Percentiles rank a stretch among this genome's conserved stretches.
These are phyloP conservation scores for Oehlia diaphana DNA, from an alignment of 192 early-diverging fungal species.

Conservation along the genomic window DNA sequence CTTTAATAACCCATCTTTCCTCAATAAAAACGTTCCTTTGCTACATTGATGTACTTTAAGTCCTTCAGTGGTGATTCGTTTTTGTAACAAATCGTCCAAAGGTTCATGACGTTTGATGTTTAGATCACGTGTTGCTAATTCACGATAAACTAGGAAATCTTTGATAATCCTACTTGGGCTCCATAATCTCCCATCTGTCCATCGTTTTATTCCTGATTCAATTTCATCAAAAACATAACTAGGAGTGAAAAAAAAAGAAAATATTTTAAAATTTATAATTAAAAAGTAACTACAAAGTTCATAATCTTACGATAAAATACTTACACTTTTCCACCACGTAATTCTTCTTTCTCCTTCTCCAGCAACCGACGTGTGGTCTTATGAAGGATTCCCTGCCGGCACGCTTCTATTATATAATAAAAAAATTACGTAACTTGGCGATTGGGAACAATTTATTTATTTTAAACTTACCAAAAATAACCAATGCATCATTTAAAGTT, in stretches of 20 bases:
- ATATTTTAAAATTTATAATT: too few relatives aligned
- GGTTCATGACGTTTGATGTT: neutral
- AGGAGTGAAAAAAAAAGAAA: neutral
- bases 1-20: conserved; percentile 2
- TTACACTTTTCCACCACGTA: conserved; percentile 21
- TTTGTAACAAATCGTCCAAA: neutral
- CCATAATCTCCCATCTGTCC: conserved; percentile 18
- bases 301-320: neutral
- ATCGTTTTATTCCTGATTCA: conserved; percentile 10
- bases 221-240: conserved; percentile 12
- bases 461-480: neutral
- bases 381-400: neutral
- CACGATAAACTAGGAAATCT: conserved; percentile 9
- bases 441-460: neutral
- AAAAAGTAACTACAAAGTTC: too few relatives aligned
- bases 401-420: neutral
- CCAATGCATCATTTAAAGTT: neutral
- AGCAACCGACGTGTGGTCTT: conserved; percentile 11
- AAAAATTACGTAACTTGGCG: neutral
- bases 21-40: conserved; percentile 9
- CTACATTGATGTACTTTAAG: conserved; percentile 19
- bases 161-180: conserved; percentile 8
- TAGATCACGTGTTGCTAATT: conserved; percentile 11
- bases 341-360: conserved; percentile 6
- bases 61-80: neutral